These are phyloP conservation scores for Draba incana DNA, from an alignment of 345 rosid species.

Conservation along the genomic window DNA sequence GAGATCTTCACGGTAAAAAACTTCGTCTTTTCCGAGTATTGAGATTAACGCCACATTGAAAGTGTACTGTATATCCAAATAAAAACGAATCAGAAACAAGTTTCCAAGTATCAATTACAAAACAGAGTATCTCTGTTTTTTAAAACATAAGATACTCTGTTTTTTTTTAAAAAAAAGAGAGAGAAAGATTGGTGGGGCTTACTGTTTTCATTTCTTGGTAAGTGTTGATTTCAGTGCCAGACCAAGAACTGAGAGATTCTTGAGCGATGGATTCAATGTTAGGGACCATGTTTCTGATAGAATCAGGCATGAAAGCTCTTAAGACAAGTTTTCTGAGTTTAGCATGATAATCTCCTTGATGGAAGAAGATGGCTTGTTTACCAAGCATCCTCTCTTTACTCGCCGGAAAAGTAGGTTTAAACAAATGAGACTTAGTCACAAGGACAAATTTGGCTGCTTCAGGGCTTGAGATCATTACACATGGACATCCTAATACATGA, in stretches of 20 bases:
- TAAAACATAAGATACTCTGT: slow-evolving; percentile 5
- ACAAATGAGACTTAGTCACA: slow-evolving; percentile 68
- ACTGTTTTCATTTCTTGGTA: slow-evolving; percentile 91
- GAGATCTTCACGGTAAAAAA: slow-evolving; percentile 62
- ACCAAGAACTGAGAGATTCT: slow-evolving; percentile 49
- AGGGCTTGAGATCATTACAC: slow-evolving; percentile 90
- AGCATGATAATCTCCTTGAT: slow-evolving; percentile 80
- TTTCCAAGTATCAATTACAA: not conserved
- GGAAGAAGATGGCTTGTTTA: slow-evolving; percentile 80
- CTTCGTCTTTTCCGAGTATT: slow-evolving; percentile 71
- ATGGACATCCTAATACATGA: slow-evolving; percentile 85
- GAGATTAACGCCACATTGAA: slow-evolving; percentile 79
- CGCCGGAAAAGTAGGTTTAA: slow-evolving; percentile 91
- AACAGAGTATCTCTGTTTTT: slow-evolving; percentile 22
- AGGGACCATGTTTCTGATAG: slow-evolving; percentile 60
- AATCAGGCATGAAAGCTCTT: slow-evolving; percentile 59
- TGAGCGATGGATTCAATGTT: slow-evolving; percentile 56
- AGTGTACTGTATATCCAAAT: slow-evolving; percentile 58
- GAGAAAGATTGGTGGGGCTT: not conserved
- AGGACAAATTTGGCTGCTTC: slow-evolving; percentile 84
- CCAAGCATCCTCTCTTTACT: slow-evolving; percentile 90
- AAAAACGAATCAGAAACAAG: not conserved
- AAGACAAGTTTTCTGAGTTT: slow-evolving; percentile 70
- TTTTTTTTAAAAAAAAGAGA: not conserved
- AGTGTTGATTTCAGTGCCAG: slow-evolving; percentile 50